These are phyloP conservation scores for Stenogyne calaminthoides DNA, from an alignment of 305 asterid genomes.

Conservation along the genomic window DNA sequence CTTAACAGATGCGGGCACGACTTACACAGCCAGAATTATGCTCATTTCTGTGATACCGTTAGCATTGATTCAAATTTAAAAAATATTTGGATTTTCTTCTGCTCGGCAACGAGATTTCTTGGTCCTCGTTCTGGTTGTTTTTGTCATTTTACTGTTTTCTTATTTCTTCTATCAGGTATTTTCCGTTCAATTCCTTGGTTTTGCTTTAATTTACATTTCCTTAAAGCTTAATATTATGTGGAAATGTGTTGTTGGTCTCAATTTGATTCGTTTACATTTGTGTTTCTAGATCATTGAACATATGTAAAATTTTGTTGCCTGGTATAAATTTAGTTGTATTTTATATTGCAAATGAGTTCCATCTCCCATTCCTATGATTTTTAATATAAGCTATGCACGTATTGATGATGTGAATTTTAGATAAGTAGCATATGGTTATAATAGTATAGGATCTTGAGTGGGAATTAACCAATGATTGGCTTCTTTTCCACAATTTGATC, in stretches of 20 bases:
- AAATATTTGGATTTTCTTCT: constrained; percentile 29
- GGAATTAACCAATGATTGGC: neutral
- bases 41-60: constrained; percentile 51
- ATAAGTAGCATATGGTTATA: neutral
- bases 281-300: neutral
- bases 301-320: neutral
- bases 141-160: constrained; percentile 34
- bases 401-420: neutral
- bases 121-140: constrained; percentile 35
- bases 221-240: neutral
- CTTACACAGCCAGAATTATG: constrained; percentile 39
- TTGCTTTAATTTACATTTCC: neutral
- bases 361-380: neutral
- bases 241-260: neutral
- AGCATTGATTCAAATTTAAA: constrained; percentile 39
- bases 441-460: neutral
- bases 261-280: neutral
- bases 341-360: neutral
- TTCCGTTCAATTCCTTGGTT: neutral
- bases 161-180: constrained; percentile 57
- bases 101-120: constrained; percentile 28
- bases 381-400: neutral
- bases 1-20: constrained; percentile 28
- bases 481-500: neutral
- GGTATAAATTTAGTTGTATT: neutral